Base-by-base conservation (phyloP, 139 green algal species). In the Mychonastes homosphaera region DNA sequence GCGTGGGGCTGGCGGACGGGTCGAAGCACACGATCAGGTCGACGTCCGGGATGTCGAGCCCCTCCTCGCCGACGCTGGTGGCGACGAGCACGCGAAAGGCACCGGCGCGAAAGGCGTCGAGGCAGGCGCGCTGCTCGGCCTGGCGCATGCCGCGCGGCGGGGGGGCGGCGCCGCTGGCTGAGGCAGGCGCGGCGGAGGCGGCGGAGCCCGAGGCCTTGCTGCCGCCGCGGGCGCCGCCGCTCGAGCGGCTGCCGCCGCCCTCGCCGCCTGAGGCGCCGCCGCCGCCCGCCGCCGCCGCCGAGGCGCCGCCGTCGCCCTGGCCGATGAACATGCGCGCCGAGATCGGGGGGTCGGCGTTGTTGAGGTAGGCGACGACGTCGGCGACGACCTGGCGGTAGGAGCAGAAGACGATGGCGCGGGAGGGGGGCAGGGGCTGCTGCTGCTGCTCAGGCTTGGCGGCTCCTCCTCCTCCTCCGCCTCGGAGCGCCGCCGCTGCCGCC, bases 1-100 rank as follows among this genome's bases (percentile, higher is more conserved):
- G 79, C 0, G 77, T 83, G 26, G 84, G 85, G 4, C 79, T 88
- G 13, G 81, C 73, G 41, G 63, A 73, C 27, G 74, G 64, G 60
- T 98, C 91, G 62, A 78, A 96, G 79, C 87, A 95, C 5, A 97
- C 65, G 36, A 96, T 91, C 6, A 97, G 79, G 67, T 95, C 89
- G 15, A 98, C 84, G 74, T 91, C 71, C 1, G 84, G 82, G 33
- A 98, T 96, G 72, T 98, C 92, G 47, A 98, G 74, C 0, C 92
- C 92, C 72, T 98, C 92, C 70, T 98, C 92, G 0, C 82, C 92
- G 45, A 98, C 93, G 69, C 80, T 91, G 0, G 91, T 97, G 12
- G 89, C 88, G 39, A 97, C 85, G 62, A 94, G 69, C 56, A 84
- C 73, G 56, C 92, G 91, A 64, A 87, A 87, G 6, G 40, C 28